Conservation (phyloP, 495 filamentous ascomycete genomes). For the Tetracladium marchalianum region DNA sequence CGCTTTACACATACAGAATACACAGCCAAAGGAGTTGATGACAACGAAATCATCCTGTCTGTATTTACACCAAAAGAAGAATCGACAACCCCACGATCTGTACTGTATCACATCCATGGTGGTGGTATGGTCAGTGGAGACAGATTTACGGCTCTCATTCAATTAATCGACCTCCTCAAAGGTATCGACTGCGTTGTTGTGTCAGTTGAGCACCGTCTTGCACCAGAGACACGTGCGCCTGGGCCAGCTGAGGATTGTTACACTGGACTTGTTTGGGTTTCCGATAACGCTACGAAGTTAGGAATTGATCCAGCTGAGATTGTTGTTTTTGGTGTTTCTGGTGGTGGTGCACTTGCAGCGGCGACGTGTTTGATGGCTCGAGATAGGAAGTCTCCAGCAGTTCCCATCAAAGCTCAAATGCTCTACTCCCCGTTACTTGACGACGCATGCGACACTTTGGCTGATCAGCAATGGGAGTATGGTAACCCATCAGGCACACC, state of each 20-base stretch:
- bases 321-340: slow-evolving; percentile 20
- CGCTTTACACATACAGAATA: not conserved
- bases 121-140: slow-evolving; percentile 5
- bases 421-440: slow-evolving; percentile 5
- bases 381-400: slow-evolving; percentile 7
- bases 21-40: not conserved
- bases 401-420: slow-evolving; percentile 7
- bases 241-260: slow-evolving; percentile 20
- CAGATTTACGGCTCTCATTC: slow-evolving; percentile 6
- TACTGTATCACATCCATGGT: slow-evolving; percentile 4
- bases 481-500: not conserved
- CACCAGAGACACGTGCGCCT: slow-evolving; percentile 18
- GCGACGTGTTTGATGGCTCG: slow-evolving; percentile 16
- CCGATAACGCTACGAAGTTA: slow-evolving; percentile 14
- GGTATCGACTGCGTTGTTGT: slow-evolving; percentile 13
- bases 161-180: slow-evolving; percentile 7
- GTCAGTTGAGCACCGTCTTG: slow-evolving; percentile 23
- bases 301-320: slow-evolving; percentile 20
- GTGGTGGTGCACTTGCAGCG: slow-evolving; percentile 22
- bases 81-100: not conserved
- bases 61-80: slow-evolving; percentile 3
- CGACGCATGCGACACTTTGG: slow-evolving; percentile 3
- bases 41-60: slow-evolving; percentile 1
- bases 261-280: slow-evolving; percentile 19
- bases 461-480: slow-evolving; percentile 2